Evolutionary conservation across 495 filamentous ascomycete species (phyloP), one percentile per base, ranked within the genome.

Genomic region (Xylaria flabelliformis): DNA sequence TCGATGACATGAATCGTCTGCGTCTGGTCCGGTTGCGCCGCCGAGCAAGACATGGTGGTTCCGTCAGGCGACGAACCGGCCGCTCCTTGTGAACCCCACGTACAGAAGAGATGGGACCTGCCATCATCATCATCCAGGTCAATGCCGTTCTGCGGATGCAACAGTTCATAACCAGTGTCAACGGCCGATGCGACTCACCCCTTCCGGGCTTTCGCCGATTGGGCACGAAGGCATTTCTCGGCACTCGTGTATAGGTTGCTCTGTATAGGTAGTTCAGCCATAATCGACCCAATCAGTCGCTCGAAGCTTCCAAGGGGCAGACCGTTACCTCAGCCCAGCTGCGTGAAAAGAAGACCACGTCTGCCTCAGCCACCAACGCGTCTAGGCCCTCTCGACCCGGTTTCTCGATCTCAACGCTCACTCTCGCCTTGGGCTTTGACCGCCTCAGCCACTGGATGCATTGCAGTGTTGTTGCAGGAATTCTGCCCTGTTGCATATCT

Each of bases 391-490:
- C 77, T 56, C 91, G 83, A 59, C 83, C 82, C 10, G 91, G 90
- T 78, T 92, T 93, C 78, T 93, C 91, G 9, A 90, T 79, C 77
- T 94, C 91, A 59, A 94, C 87, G 72, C 91, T 94, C 72, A 93
- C 81, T 56, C 72, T 83, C 66, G 83, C 79, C 5, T 72, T 76
- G 5, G 88, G 86, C 56, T 83, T 82, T 8, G 80, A 71, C 24
- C 76, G 70, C 67, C 88, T 88, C 55, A 93, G 75, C 80, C 89
- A 81, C 64, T 78, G 82, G 67, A 93, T 88, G 79, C 90, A 93
- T 66, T 82, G 75, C n/a, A 90, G 77, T 62, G 85, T 89, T 51
- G 90, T 87, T 42, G 88, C 85, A 24, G 90, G 90, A 64, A 88
- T 89, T 56, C 91, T 89, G 68, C 91, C 91, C 91, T 92, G 75